Evolutionary conservation across 2,329 filamentous ascomycete genomes (phyloP).

Genomic region (Verticillium nonalfalfae): DNA sequence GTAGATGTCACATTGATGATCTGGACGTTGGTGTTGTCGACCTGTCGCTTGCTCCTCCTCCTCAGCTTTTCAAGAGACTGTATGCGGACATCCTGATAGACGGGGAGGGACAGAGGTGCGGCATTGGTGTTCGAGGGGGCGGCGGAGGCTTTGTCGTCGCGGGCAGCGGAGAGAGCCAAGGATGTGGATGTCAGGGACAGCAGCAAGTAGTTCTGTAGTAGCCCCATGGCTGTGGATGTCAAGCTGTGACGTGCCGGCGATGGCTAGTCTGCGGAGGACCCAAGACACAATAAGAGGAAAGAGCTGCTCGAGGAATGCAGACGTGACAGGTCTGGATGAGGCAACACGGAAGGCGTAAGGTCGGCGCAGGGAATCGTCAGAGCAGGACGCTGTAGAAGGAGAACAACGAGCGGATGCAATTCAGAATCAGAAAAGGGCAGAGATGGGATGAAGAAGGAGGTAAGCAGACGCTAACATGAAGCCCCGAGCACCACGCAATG

Average conservation of each 20-base stretch:
- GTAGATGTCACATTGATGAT: conserved; percentile 12
- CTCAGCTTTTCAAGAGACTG: conserved; percentile 8
- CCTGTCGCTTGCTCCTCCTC: conserved; percentile 4
- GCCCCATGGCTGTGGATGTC: background rate
- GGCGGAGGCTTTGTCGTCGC: conserved; percentile 1
- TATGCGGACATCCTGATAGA: conserved; percentile 11
- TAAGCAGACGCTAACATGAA: no score
- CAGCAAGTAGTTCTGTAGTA: background rate
- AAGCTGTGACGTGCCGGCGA: background rate
- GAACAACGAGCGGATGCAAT: background rate
- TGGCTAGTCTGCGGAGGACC: no score
- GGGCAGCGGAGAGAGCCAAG: conserved; percentile 1
- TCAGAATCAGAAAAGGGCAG: no score
- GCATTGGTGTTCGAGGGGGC: background rate
- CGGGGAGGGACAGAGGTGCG: conserved; percentile 7
- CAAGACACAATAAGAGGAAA: background rate
- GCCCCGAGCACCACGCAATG: no score
- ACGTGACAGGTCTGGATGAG: background rate
- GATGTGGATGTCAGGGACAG: conserved; percentile 5
- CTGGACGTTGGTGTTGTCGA: conserved; percentile 5
- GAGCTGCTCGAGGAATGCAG: background rate
- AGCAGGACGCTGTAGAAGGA: background rate
- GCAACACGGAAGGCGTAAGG: background rate
- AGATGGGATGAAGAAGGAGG: no score
- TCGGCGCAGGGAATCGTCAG: no score